Evolutionary conservation across 139 green algal genomes (phyloP), one percentile per base, ranked within the genome.

Genomic region (Chlorokybus atmophyticus): DNA sequence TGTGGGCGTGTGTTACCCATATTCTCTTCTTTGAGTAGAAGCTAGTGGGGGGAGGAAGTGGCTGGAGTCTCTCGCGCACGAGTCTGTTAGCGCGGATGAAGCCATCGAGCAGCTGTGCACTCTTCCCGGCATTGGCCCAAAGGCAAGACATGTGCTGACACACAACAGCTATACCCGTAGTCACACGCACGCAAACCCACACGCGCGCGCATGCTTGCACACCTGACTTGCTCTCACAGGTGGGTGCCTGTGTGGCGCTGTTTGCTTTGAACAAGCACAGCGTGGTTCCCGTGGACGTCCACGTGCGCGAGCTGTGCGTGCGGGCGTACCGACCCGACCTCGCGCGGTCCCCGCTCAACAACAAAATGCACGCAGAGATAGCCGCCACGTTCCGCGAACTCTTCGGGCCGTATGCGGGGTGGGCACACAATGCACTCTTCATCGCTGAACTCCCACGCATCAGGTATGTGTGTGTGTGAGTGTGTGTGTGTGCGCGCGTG

Each of bases 281-380:
- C 4, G 80, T 81, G 0, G 86, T 95, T 25, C 88, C 89, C 4
- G 88, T 97, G 27, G 89, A 97, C 78, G 94, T 85, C 5, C 88
- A 96, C 71, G 89, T 97, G n/a, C 94, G 84, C 84, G 62, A 83
- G 57, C 62, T 94, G 7, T 79, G 83, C 25, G 59, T 61, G 29
- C 71, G 69, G 21, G 75, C 86, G 62, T 94, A 93, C 67, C 56
- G 52, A 0, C 83, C 86, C 1, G 52, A 82, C 26, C 47, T 95
- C 44, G 55, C 52, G 17, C 73, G 73, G 49, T 91, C 90, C 70
- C 77, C 68, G 17, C 75, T 93, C 17, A 94, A 73, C 29, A 60
- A 60, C 31, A 44, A 48, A 63, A 41, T 83, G n/a, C 74, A 79
- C 30, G 44, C n/a, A 1, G 61, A 57, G 30, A 63, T 86, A 19